Evolutionary conservation across 176 grass and related monocot species (phyloP).

Genomic region (Rhynchospora breviuscula): DNA sequence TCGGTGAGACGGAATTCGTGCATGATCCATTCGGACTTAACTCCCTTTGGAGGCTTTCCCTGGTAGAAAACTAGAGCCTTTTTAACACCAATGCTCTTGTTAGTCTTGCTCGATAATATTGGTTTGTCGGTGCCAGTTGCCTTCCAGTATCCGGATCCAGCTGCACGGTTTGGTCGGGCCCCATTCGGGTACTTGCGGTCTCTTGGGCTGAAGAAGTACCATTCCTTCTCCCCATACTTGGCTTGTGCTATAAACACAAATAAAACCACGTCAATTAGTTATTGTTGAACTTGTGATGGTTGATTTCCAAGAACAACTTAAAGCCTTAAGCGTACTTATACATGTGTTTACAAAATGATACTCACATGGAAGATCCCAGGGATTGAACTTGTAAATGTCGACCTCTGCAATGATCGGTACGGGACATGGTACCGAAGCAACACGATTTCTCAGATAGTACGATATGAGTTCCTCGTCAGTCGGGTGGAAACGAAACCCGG

Average conservation of each 20-base stretch:
- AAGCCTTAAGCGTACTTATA: neutral
- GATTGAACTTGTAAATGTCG: constrained; percentile 22
- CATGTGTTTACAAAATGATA: neutral
- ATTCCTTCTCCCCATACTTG: constrained; percentile 20
- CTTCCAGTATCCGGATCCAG: constrained; percentile 16
- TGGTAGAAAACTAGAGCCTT: constrained; percentile 76
- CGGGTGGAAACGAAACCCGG: constrained; percentile 22
- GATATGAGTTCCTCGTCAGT: constrained; percentile 19
- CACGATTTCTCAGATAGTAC: constrained; percentile 10
- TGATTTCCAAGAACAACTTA: neutral
- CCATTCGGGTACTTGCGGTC: constrained; percentile 27
- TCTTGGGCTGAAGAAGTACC: constrained; percentile 27
- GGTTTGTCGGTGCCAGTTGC: constrained; percentile 24
- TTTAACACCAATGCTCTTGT: constrained; percentile 44
- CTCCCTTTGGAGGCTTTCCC: constrained; percentile 56
- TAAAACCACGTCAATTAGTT: neutral
- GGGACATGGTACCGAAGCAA: constrained; percentile 10
- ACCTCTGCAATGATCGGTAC: constrained; percentile 5
- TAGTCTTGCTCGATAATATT: constrained; percentile 20
- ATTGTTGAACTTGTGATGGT: neutral
- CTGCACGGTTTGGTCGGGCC: constrained; percentile 8
- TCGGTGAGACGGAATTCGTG: constrained; percentile 64
- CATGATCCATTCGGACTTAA: constrained; percentile 90
- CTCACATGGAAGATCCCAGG: constrained; percentile 22
- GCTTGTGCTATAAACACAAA: constrained; percentile 3